These are phyloP conservation scores for Beauveria rudraprayagi DNA, from an alignment of 2,329 filamentous ascomycete species.

Conservation along the genomic window DNA sequence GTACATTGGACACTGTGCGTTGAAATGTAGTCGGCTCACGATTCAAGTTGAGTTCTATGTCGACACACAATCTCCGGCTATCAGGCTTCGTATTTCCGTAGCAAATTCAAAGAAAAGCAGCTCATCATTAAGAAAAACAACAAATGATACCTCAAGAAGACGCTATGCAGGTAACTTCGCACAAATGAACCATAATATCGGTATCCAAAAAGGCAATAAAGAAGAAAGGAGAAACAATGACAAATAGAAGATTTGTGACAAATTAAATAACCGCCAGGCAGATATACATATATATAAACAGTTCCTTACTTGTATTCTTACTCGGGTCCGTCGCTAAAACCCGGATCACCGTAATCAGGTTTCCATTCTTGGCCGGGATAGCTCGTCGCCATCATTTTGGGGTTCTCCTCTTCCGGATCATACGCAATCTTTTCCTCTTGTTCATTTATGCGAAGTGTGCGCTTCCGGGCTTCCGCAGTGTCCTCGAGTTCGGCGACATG, in stretches of 20 bases:
- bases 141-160: neutral
- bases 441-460: slow-evolving; percentile 33
- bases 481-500: slow-evolving; percentile 31
- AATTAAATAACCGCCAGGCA: neutral
- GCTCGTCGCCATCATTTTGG: slow-evolving; percentile 57
- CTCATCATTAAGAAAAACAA: neutral
- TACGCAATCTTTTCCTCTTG: slow-evolving; percentile 49
- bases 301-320: neutral
- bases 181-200: neutral
- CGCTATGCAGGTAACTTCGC: neutral
- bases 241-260: neutral
- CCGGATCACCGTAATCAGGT: slow-evolving; percentile 35
- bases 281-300: neutral
- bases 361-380: slow-evolving; percentile 68
- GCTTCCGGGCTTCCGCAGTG: slow-evolving; percentile 36
- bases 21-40: neutral
- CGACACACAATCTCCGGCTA: neutral
- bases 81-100: neutral
- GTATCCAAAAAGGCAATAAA: neutral
- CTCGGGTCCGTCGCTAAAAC: slow-evolving; percentile 19
- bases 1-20: too few relatives aligned
- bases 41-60: neutral
- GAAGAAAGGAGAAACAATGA: neutral
- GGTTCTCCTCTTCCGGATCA: slow-evolving; percentile 31
- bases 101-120: neutral